Percentiles rank a stretch among this genome's conserved stretches.
These are phyloP conservation scores for Synchytrium microbalum DNA, from an alignment of 371 early-diverging fungal species.

Conservation along the genomic window DNA sequence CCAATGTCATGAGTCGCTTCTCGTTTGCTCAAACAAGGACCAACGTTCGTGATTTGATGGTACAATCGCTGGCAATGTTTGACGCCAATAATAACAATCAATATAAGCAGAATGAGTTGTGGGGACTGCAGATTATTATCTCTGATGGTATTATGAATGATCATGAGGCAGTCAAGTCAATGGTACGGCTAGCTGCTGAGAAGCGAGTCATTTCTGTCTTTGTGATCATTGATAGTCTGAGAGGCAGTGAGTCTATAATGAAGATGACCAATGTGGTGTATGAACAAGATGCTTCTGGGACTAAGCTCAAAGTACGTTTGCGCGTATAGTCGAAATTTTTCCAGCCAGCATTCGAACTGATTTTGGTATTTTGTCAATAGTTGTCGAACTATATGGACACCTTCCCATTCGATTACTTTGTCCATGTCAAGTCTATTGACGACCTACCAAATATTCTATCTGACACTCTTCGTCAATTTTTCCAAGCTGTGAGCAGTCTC, in stretches of 20 bases:
- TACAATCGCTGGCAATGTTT: constrained; percentile 51
- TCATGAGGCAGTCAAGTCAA: constrained; percentile 65
- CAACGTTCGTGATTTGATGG: constrained; percentile 69
- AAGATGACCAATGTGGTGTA: constrained; percentile 74
- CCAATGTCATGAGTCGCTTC: constrained; percentile 74
- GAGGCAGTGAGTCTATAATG: constrained; percentile 71
- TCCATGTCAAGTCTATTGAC: constrained; percentile 82
- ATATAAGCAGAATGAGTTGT: constrained; percentile 58
- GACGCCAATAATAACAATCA: constrained; percentile 26
- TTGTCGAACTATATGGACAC: constrained; percentile 89
- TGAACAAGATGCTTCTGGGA: neutral
- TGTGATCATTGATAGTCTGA: constrained; percentile 79
- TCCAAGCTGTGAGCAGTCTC: constrained; percentile 19
- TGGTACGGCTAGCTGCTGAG: constrained; percentile 80
- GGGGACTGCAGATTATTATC: constrained; percentile 92
- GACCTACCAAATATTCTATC: constrained; percentile 80
- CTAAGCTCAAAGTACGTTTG: too few species aligned
- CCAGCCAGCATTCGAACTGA: too few species aligned
- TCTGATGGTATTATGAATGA: constrained; percentile 97
- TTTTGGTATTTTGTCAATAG: constrained; percentile 15
- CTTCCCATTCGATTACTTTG: constrained; percentile 96
- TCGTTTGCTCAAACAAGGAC: constrained; percentile 89
- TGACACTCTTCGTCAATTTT: constrained; percentile 92
- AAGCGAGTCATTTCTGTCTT: constrained; percentile 89
- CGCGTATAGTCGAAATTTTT: too few species aligned